Evolutionary conservation across 2,329 filamentous ascomycete genomes (phyloP).

Genomic region (Corniculantispora saksenae): DNA sequence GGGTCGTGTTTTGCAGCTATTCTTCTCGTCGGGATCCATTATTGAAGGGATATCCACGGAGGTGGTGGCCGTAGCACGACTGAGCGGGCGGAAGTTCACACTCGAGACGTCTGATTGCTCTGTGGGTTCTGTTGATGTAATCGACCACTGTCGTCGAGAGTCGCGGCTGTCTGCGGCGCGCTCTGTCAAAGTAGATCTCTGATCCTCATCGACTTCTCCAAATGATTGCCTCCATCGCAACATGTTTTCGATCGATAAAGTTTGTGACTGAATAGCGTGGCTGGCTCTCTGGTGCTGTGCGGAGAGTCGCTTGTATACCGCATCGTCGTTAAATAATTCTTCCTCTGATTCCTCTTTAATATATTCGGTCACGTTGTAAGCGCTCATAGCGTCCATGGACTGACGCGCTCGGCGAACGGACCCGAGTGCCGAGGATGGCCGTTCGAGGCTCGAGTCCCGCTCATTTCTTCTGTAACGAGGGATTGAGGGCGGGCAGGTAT

Average conservation of each 20-base stretch:
- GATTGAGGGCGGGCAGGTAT: constrained; percentile 10
- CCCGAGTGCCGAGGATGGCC: neutral
- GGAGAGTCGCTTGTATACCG: neutral
- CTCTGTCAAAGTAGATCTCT: neutral
- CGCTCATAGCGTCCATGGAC: neutral
- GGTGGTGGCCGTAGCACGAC: constrained; percentile 46
- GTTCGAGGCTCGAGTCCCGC: neutral
- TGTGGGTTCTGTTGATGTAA: constrained; percentile 43
- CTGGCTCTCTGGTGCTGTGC: neutral
- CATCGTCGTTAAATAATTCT: neutral
- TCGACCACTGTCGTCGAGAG: constrained; percentile 36
- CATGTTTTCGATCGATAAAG: constrained; percentile 12
- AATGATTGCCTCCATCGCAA: constrained; percentile 1
- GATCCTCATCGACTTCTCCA: neutral
- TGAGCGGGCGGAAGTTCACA: constrained; percentile 42
- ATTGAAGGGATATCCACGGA: constrained; percentile 41
- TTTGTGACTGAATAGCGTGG: neutral
- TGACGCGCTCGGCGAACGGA: constrained; percentile 14
- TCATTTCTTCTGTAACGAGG: constrained; percentile 9
- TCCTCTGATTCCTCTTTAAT: neutral
- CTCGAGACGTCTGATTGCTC: constrained; percentile 40
- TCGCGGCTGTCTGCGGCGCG: constrained; percentile 9
- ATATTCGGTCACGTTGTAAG: neutral
- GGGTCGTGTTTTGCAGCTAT: neutral
- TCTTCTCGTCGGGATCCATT: constrained; percentile 10